Evolutionary conservation across 2,329 filamentous ascomycete species (phyloP).

Genomic region (Colletotrichum musicola): DNA sequence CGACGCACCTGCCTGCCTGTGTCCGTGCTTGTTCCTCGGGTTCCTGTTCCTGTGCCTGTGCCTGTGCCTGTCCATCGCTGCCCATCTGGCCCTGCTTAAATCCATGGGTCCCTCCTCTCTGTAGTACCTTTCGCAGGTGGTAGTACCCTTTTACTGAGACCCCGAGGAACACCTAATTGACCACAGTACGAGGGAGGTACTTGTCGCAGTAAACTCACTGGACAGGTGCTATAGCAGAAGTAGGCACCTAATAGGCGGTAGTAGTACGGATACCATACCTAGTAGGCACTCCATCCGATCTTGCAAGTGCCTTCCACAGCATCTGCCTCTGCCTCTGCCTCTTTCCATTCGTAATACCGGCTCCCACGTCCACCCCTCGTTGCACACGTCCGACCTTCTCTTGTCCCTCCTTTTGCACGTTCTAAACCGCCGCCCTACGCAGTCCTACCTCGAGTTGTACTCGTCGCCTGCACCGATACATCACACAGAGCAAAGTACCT

Average conservation of each 20-base stretch:
- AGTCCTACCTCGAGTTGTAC: conserved; percentile 25
- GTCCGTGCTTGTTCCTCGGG: conserved; percentile 8
- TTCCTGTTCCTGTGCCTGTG: conserved; percentile 1
- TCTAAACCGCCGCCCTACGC: conserved; percentile 36
- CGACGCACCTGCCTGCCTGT: neutral
- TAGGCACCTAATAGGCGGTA: no score
- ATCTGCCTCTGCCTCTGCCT: no score
- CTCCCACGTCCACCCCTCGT: conserved; percentile 6
- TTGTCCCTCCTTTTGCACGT: conserved; percentile 34
- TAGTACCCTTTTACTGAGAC: no score
- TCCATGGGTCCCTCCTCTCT: neutral
- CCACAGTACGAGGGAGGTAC: no score
- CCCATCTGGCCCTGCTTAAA: conserved; percentile 8
- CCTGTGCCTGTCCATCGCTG: conserved; percentile 15
- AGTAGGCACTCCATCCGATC: neutral
- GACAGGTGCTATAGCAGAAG: no score
- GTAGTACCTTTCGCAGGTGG: no score
- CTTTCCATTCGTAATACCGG: neutral
- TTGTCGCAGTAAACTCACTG: no score
- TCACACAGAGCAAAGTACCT: conserved; percentile 5
- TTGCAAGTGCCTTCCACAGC: neutral
- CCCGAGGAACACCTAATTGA: no score
- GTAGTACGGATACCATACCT: no score
- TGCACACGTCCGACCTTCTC: conserved; percentile 15
- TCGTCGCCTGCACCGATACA: neutral